Conservation (phyloP, 306 rosid genomes). For the Datisca glomerata region DNA sequence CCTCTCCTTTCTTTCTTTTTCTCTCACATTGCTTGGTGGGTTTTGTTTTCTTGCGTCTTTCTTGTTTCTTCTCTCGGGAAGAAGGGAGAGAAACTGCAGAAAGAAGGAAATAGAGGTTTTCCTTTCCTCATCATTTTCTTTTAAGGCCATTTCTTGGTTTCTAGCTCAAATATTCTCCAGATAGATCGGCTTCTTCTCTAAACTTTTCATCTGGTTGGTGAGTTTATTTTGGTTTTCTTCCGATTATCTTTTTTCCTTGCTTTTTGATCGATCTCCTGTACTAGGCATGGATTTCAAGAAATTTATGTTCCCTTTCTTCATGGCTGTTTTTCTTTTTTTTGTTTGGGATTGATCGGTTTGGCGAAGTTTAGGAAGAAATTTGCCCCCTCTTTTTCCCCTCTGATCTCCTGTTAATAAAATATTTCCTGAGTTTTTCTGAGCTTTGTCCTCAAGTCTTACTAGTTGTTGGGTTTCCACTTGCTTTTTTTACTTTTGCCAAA, state of each 20-base stretch:
- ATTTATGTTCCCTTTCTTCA: not conserved
- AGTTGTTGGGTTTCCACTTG: not conserved
- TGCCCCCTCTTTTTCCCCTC: not conserved
- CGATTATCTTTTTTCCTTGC: not conserved
- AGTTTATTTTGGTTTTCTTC: not conserved
- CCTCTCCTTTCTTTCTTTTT: conserved; percentile 16
- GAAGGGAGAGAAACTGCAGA: not conserved
- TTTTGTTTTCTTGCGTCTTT: conserved; percentile 25
- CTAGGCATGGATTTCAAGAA: not conserved
- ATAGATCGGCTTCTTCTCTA: conserved; percentile 4
- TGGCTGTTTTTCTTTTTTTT: not conserved
- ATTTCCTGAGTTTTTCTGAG: not conserved
- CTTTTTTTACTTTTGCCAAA: not conserved
- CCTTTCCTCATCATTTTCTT: conserved; percentile 8
- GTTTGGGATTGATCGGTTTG: not conserved
- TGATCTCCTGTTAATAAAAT: not conserved
- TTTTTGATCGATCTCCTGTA: conserved; percentile 2
- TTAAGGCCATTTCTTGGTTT: not conserved
- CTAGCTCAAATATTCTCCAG: conserved; percentile 2
- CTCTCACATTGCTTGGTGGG: conserved; percentile 33
- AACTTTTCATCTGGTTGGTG: conserved; percentile 3
- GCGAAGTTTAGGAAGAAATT: not conserved
- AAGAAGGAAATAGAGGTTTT: conserved; percentile 20
- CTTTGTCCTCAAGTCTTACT: not conserved
- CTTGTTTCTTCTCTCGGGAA: conserved; percentile 26